Base-by-base conservation (phyloP, 202 grass and related monocot species). In the Panicum virgatum region DNA sequence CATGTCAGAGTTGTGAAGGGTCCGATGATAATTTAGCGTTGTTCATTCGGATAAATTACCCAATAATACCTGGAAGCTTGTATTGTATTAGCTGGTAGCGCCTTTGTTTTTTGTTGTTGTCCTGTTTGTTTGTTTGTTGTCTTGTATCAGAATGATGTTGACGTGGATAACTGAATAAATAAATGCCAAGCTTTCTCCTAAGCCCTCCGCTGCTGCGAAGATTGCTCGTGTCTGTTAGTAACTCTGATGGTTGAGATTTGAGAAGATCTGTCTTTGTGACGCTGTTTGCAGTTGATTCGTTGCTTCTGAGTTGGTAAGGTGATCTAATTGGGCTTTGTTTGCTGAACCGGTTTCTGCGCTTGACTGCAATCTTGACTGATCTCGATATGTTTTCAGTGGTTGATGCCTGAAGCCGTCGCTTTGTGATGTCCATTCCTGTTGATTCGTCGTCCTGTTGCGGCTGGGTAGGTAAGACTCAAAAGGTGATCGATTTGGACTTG, bases 1-100 rank as follows among this genome's bases (percentile, higher is more conserved):
- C 14, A 88, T 90, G 16, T 72, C 68, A 71, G 30, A 67, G 37
- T 88, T 91, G 85, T 82, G 72, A 69, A 73, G 64, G 76, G 40
- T 13, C 15, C 22, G 78, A 32, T 16, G 12, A 44, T 25, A 77
- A 62, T 72, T 44, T 73, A 65, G 74, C 44, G 30, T 18, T 69
- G 5, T 83, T 85, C 38, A 53, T 85, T 79, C 65, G 45, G 86
- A 68, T 69, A 82, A 68, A 67, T 2, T 54, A 83, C 59, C 58
- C 58, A 83, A 90, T 86, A 86, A 86, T 76, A 27, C 74, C 29
- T 27, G 60, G 67, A 72, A 77, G 71, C 51, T 77, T 13, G 19
- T 46, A 12, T n/a, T 48, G 42, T 30, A 46, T 14, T 73, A 73
- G 43, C 34, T 36, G n/a, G 39, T 71, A 88, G 38, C 16, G 5